Base-by-base conservation (phyloP, 176 grass and related monocot species). In the Oryza glumipatula region DNA sequence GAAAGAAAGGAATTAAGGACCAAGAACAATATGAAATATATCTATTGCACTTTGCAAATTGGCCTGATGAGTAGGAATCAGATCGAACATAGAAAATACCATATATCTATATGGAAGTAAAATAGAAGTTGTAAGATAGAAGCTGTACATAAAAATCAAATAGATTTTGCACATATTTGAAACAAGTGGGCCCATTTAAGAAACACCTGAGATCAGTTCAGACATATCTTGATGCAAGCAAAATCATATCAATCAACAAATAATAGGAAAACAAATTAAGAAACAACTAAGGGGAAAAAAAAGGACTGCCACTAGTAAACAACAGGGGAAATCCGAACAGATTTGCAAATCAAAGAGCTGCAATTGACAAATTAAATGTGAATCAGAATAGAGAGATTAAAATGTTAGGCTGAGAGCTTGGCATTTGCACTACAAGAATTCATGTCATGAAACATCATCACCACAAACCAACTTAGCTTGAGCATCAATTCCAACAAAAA, bases 191-290 rank as follows among this genome's bases (percentile, higher is more conserved):
- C 61, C 52, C 41, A 11, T 72, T 47, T 14, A 65, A 51, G 9
- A 72, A 76, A 71, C 33, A 77, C 7, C 10, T 64, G 11, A 7
- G 39, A 70, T 9, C 52, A 81, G 52, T 71, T 60, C 1, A 66
- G 85, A 77, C 33, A 72, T 77, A 72, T 77, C 51, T 17, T 79
- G 9, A 73, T 73, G 65, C n/a, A 70, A 65, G 14, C 49, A 70
- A 63, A 63, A 45, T 3, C 13, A 63, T 15, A 70, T 84, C 36
- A 46, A 56, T 10, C 45, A 32, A 26, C 4, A 80, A 41, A 63
- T 66, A 19, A 49, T 7, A 52, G 7, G 30, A 19, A 44, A 85
- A 77, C 0, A n/a, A 24, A 41, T 41, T 41, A 8, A 79, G 5
- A 65, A 56, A 49, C 9, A 26, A 48, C 10, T 11, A 16, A 78